Conservation (phyloP, 106 monocot species). For the Apostasia shenzhenica region DNA sequence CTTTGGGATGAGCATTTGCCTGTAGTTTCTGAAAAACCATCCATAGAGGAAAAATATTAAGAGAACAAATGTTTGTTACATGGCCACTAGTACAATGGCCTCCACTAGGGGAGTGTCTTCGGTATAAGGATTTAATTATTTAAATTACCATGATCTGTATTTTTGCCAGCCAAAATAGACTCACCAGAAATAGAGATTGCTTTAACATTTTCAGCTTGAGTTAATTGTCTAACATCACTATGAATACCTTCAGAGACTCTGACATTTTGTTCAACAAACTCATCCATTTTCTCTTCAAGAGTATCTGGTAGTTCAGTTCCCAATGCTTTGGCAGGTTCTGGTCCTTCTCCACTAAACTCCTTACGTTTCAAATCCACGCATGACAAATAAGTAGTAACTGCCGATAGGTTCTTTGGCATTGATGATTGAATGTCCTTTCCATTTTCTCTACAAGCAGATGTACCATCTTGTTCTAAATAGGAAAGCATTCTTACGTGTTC, state of each 20-base stretch:
- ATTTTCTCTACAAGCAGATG: constrained; percentile 1
- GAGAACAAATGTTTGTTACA: not conserved
- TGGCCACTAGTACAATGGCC: constrained; percentile 6
- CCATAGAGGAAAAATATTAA: not conserved
- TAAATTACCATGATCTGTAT: not conserved
- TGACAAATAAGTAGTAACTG: constrained; percentile 2
- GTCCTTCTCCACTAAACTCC: constrained; percentile 5
- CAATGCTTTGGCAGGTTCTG: not conserved
- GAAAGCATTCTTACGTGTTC: not conserved
- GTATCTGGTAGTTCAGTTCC: not conserved
- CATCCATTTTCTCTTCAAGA: constrained; percentile 4
- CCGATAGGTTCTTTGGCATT: not conserved
- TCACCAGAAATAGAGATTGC: not conserved
- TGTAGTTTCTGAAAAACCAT: not conserved
- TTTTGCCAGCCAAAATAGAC: not conserved
- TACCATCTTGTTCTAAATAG: constrained; percentile 7
- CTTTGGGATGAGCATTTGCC: constrained; percentile 3
- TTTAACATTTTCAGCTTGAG: constrained; percentile 3
- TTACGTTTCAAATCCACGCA: constrained; percentile 7
- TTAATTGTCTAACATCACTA: constrained; percentile 4
- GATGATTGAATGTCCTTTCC: constrained; percentile 1
- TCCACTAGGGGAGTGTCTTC: constrained; percentile 3
- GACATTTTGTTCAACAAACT: not conserved
- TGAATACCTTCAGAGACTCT: constrained; percentile 5
- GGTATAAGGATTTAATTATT: not conserved